Evolutionary conservation across 225 moss, liverwort and hornwort genomes (phyloP).

Genomic region (Anthoceros angustus): DNA sequence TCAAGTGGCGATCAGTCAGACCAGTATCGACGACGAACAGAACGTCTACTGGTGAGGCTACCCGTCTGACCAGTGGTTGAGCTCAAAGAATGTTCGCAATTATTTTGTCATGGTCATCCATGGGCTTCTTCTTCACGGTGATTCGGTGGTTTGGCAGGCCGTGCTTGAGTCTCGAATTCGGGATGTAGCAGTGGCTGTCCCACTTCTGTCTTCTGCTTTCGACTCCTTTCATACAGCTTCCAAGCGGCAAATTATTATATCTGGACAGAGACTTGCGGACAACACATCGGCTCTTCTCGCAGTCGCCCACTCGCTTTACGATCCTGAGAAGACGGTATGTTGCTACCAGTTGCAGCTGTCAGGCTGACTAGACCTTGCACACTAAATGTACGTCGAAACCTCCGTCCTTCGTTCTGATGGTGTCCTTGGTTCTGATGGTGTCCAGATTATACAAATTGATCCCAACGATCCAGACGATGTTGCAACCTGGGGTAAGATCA

Average conservation of each 20-base stretch:
- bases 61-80: not conserved
- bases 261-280: conserved; percentile 43
- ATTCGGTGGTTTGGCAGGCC: conserved; percentile 26
- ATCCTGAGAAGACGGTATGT: conserved; percentile 74
- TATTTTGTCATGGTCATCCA: not conserved
- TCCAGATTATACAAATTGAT: conserved; percentile 73
- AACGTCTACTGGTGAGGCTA: conserved; percentile 68
- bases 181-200: conserved; percentile 92
- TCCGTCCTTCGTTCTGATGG: not conserved
- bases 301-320: conserved; percentile 53
- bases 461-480: conserved; percentile 39
- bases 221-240: conserved; percentile 46
- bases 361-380: not conserved
- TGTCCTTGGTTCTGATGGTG: not conserved
- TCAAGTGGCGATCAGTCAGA: conserved; percentile 43
- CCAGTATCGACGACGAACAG: conserved; percentile 34
- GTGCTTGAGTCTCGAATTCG: conserved; percentile 70
- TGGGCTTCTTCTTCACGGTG: not conserved
- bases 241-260: conserved; percentile 79
- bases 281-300: conserved; percentile 58
- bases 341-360: not conserved
- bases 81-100: not conserved
- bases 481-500: conserved; percentile 59
- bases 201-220: conserved; percentile 85
- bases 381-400: too few species aligned